Conservation (phyloP, 2,329 filamentous ascomycete genomes). For the Aspergillus sp. region DNA sequence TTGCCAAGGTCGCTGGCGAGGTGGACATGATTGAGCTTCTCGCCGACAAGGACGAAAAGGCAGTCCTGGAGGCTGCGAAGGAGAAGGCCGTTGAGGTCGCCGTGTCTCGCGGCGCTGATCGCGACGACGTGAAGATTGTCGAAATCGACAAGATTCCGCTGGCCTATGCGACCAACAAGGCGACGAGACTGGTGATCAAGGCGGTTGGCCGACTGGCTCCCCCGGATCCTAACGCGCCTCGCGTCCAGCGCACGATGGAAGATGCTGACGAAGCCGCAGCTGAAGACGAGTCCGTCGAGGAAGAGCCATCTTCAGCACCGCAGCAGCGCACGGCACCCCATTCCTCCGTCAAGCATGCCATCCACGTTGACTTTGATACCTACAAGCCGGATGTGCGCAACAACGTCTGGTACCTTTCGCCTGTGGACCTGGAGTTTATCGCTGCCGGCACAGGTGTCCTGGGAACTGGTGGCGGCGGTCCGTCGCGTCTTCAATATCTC, state of each 20-base stretch:
- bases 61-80: conserved; percentile 21
- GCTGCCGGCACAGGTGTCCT: conserved; percentile 37
- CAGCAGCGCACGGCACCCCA: neutral
- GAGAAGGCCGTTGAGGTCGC: conserved; percentile 22
- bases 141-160: conserved; percentile 44
- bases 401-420: conserved; percentile 36
- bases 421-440: conserved; percentile 38
- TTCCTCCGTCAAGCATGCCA: conserved; percentile 19
- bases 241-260: neutral
- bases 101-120: conserved; percentile 19
- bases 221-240: conserved; percentile 8
- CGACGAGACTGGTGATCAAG: conserved; percentile 38
- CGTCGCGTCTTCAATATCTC: conserved; percentile 47
- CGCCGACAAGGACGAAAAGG: conserved; percentile 27
- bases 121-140: conserved; percentile 42
- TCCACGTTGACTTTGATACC: conserved; percentile 26
- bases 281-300: neutral
- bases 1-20: conserved; percentile 54
- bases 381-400: conserved; percentile 33
- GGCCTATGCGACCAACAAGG: conserved; percentile 41
- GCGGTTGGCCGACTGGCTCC: conserved; percentile 46
- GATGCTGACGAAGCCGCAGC: neutral
- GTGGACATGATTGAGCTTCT: conserved; percentile 53
- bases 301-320: neutral
- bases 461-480: conserved; percentile 42